Conservation (phyloP, 768 basidiomycete genomes). For the Solioccasus polychromus region DNA sequence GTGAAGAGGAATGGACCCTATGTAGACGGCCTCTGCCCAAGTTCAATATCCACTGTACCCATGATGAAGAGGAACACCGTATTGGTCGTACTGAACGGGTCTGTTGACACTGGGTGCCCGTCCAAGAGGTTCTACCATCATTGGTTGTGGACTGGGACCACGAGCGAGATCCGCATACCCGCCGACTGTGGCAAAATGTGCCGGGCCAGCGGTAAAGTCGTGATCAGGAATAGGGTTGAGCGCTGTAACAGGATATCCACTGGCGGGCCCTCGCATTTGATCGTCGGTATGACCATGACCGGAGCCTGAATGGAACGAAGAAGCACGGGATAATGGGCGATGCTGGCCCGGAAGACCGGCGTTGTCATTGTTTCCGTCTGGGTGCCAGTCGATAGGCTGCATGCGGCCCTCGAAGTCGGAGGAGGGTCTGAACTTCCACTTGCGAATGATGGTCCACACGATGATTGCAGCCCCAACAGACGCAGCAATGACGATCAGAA, state of each 20-base stretch:
- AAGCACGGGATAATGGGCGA: conserved; percentile 54
- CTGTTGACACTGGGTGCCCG: conserved; percentile 43
- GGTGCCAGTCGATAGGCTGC: conserved; percentile 87
- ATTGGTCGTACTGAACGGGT: conserved; percentile 49
- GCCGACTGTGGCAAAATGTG: conserved; percentile 61
- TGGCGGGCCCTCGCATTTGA: conserved; percentile 32
- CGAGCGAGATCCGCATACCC: conserved; percentile 83
- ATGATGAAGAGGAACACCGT: conserved; percentile 61
- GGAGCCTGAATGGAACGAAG: conserved; percentile 64
- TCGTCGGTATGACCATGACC: conserved; percentile 36
- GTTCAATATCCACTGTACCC: conserved; percentile 27
- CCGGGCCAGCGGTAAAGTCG: conserved; percentile 69
- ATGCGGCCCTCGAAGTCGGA: conserved; percentile 79
- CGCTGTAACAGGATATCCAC: conserved; percentile 23
- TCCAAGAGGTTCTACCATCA: conserved; percentile 39
- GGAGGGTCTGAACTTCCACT: conserved; percentile 86
- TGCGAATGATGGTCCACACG: conserved; percentile 88
- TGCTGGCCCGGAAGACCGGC: conserved; percentile 44
- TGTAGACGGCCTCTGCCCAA: neutral
- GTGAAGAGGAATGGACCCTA: conserved; percentile 23
- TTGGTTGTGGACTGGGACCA: conserved; percentile 66
- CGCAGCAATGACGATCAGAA: conserved; percentile 68
- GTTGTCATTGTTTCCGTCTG: conserved; percentile 47
- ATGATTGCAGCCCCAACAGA: conserved; percentile 66
- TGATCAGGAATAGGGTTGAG: conserved; percentile 61